phyloP scores from a whole-genome alignment of 2,329 filamentous ascomycete species.

The Aspergillus chevalieri region DNA sequence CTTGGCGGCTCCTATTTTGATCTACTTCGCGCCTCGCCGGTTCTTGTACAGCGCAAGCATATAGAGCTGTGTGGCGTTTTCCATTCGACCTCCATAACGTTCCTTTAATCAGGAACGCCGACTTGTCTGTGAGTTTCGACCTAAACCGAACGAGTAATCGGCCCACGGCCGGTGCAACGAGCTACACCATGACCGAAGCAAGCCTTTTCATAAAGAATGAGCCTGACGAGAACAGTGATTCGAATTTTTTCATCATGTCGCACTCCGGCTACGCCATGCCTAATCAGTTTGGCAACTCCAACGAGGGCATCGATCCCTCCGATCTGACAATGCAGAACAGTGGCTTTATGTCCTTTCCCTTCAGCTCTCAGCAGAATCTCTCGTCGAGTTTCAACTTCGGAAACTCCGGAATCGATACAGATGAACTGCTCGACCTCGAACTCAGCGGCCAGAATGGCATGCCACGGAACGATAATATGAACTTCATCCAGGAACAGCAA shows the following conservation, averaged over 20 bases:
- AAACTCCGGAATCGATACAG: conserved; percentile 74
- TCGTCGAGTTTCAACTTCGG: conserved; percentile 69
- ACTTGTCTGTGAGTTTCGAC: background rate
- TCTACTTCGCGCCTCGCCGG: no score
- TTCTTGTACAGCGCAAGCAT: no score
- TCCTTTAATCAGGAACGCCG: background rate
- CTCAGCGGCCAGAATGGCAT: conserved; percentile 37
- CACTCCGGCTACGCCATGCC: conserved; percentile 47
- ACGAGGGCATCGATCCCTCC: conserved; percentile 71
- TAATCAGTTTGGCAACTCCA: conserved; percentile 50
- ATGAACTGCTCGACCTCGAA: conserved; percentile 70
- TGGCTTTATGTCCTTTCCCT: conserved; percentile 51
- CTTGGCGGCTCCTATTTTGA: no score
- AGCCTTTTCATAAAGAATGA: conserved; percentile 63
- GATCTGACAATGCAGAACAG: conserved; percentile 65
- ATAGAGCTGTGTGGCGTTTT: no score
- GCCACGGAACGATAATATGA: conserved; percentile 28
- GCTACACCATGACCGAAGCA: conserved; percentile 47
- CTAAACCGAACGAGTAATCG: background rate
- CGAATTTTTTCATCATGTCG: conserved; percentile 43
- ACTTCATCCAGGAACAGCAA: conserved; percentile 47
- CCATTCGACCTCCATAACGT: background rate
- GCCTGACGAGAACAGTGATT: conserved; percentile 57
- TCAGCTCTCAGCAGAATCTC: conserved; percentile 58
- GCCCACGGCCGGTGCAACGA: conserved; percentile 4